A percentile compares a stretch with the other conserved stretches of the same genome.
Conservation (phyloP, 805 yeast genomes). For the Nakazawaea ernobii region DNA sequence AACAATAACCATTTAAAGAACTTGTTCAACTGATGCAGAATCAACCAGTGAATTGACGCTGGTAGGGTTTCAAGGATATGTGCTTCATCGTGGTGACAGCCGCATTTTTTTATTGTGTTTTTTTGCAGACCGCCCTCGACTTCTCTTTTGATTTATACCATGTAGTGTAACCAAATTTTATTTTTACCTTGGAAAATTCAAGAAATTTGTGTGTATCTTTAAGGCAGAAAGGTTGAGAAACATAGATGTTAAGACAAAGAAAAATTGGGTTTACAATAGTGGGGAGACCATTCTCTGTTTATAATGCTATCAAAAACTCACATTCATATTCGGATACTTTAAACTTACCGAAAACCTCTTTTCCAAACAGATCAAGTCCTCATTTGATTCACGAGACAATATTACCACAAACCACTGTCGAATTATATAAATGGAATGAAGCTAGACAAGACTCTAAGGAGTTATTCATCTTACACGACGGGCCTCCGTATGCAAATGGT, state of each 20-base stretch:
- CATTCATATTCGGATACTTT: constrained; percentile 44
- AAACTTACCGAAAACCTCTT: constrained; percentile 61
- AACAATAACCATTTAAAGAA: no score
- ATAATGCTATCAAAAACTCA: background rate
- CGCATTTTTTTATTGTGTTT: no score
- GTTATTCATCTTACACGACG: constrained; percentile 79
- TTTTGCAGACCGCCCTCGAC: no score
- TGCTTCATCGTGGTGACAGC: no score
- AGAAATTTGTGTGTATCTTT: background rate
- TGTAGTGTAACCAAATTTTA: no score
- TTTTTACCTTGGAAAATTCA: no score
- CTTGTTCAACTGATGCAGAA: no score
- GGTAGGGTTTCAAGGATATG: no score
- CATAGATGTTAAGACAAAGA: background rate
- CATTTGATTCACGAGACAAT: constrained; percentile 34
- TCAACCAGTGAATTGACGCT: no score
- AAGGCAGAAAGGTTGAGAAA: background rate
- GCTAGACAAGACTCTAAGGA: constrained; percentile 26
- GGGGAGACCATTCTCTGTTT: background rate
- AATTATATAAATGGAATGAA: constrained; percentile 62
- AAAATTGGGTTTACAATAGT: no score
- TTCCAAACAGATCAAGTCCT: constrained; percentile 56
- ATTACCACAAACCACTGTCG: constrained; percentile 49
- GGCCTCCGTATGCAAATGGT: constrained; percentile 98
- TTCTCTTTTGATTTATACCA: no score